Conservation (phyloP, 2,329 filamentous ascomycete genomes). For the Xylaria hypoxylon region DNA sequence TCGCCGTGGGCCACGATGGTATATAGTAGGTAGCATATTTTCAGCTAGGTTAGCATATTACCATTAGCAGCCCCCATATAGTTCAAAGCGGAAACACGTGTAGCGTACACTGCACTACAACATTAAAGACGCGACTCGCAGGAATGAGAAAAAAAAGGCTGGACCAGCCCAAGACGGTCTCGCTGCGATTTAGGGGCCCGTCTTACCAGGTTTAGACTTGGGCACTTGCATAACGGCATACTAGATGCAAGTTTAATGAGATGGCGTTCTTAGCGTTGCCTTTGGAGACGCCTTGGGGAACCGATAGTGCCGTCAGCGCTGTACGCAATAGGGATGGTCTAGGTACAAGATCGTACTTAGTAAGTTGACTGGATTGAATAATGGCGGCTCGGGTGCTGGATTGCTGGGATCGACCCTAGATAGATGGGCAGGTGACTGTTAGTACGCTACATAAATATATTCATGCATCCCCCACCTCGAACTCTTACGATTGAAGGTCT, state of each 20-base stretch:
- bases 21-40: background rate
- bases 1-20: constrained; percentile 13
- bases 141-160: background rate
- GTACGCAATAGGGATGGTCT: background rate
- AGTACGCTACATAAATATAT: too few relatives aligned
- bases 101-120: background rate
- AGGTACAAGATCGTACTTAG: constrained; percentile 8
- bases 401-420: background rate
- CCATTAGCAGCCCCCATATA: background rate
- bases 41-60: constrained; percentile 4
- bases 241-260: constrained; percentile 30
- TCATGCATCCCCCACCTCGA: too few relatives aligned
- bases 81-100: background rate
- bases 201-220: constrained; percentile 23
- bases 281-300: background rate
- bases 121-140: constrained; percentile 17
- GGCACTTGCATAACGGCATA: constrained; percentile 9
- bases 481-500: background rate
- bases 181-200: constrained; percentile 7
- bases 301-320: constrained; percentile 2
- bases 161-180: constrained; percentile 21
- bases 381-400: background rate
- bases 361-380: background rate
- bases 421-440: too few relatives aligned
- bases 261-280: constrained; percentile 24